phyloP scores from a whole-genome alignment of 805 yeast species.

The Lipomyces mesembrius region DNA sequence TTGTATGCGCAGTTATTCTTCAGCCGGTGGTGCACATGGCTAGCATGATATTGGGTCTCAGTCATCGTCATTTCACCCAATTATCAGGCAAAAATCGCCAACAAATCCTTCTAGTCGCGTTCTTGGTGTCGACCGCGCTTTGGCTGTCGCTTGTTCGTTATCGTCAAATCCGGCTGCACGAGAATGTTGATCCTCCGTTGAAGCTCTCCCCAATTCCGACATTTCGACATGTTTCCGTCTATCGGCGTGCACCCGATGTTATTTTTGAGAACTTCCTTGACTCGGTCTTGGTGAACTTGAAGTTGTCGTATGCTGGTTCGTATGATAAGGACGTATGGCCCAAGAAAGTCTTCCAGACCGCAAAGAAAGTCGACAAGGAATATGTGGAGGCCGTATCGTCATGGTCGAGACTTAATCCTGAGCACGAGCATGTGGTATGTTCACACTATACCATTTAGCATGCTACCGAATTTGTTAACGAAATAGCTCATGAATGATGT shows the following conservation, averaged over 20 bases:
- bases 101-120: conserved; percentile 7
- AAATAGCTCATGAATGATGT: conserved; percentile 24
- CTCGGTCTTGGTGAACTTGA: conserved; percentile 25
- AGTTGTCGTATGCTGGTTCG: conserved; percentile 7
- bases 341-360: conserved; percentile 28
- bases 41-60: neutral
- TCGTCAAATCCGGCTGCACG: conserved; percentile 10
- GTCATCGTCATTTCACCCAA: neutral
- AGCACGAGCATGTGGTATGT: conserved; percentile 26
- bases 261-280: conserved; percentile 31
- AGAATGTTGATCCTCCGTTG: conserved; percentile 5
- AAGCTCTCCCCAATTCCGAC: conserved; percentile 30
- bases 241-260: conserved; percentile 20
- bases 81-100: conserved; percentile 2
- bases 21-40: neutral
- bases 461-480: neutral
- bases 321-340: conserved; percentile 27
- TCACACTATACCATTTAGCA: neutral
- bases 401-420: conserved; percentile 29
- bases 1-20: neutral
- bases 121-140: conserved; percentile 9
- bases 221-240: conserved; percentile 13
- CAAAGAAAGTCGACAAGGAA: conserved; percentile 8
- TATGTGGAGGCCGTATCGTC: conserved; percentile 25
- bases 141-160: conserved; percentile 16